A percentile compares a stretch with the other conserved stretches of the same genome.
Evolutionary conservation across 192 early-diverging fungal genomes (phyloP).

Genomic region (Coemansia sp.): DNA sequence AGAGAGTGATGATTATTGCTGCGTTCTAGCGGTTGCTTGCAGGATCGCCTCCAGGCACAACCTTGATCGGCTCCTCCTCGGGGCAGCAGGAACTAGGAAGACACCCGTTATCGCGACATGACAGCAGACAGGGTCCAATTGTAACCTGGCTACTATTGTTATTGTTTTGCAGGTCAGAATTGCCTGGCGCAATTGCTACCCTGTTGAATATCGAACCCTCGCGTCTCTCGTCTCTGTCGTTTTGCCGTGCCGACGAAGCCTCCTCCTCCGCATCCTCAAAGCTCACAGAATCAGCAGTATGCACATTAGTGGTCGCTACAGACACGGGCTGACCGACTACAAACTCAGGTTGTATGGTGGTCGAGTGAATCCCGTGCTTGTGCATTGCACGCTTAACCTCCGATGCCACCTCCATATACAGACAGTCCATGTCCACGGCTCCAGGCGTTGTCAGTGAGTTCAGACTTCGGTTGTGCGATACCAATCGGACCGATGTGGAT

Average conservation of each 20-base stretch:
- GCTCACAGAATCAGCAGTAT: not conserved
- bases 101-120: constrained; percentile 32
- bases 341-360: constrained; percentile 92
- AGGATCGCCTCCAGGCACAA: constrained; percentile 21
- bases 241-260: not conserved
- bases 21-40: no score
- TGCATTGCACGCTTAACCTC: constrained; percentile 79
- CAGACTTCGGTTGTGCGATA: constrained; percentile 23
- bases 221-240: constrained; percentile 10
- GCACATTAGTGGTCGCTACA: constrained; percentile 25
- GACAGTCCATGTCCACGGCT: constrained; percentile 48
- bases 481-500: constrained; percentile 27
- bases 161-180: constrained; percentile 7
- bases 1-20: not conserved
- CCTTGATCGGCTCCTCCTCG: constrained; percentile 44
- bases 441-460: constrained; percentile 16
- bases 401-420: constrained; percentile 72
- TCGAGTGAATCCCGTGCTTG: constrained; percentile 77
- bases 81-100: constrained; percentile 51
- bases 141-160: constrained; percentile 24
- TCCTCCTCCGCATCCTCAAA: not conserved
- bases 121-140: constrained; percentile 46
- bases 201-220: constrained; percentile 34
- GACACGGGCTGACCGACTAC: constrained; percentile 50
- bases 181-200: constrained; percentile 36